Percentiles rank a stretch among this genome's conserved stretches.
Evolutionary conservation across 495 filamentous ascomycete species (phyloP).

Genomic region (Aspergillus sparsus): DNA sequence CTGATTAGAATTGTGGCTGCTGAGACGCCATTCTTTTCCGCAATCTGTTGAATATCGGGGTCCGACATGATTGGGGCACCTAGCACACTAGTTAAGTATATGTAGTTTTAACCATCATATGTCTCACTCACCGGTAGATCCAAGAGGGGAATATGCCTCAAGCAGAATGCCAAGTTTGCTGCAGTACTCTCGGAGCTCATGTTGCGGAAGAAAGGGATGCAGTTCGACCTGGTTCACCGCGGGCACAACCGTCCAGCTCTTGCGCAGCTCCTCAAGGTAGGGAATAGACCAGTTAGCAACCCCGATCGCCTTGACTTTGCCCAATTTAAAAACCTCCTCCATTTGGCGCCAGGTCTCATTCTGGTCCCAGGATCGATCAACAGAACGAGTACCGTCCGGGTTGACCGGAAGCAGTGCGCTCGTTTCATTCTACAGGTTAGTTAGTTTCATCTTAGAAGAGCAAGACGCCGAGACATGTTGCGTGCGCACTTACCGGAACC

Average conservation of each 20-base stretch:
- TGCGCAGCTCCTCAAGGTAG: conserved; percentile 5
- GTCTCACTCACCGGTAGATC: background rate
- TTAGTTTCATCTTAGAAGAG: background rate
- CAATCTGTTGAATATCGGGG: background rate
- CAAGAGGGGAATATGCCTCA: conserved; percentile 8
- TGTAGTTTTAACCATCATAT: background rate
- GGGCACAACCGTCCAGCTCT: conserved; percentile 1
- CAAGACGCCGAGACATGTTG: background rate
- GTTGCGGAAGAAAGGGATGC: conserved; percentile 3
- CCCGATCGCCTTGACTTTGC: conserved; percentile 10
- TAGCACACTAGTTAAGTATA: background rate
- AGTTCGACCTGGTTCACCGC: conserved; percentile 8
- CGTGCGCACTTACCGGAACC: background rate
- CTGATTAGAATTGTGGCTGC: conserved; percentile 5
- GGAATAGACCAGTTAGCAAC: conserved; percentile 13
- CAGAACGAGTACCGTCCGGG: conserved; percentile 7
- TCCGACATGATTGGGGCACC: conserved; percentile 1
- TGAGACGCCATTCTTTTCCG: background rate
- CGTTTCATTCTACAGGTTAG: conserved; percentile 4
- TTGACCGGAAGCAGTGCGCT: conserved; percentile 3
- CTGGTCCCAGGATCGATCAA: conserved; percentile 13
- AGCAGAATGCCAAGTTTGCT: background rate
- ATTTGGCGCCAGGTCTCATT: conserved; percentile 11
- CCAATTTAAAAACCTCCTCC: conserved; percentile 8
- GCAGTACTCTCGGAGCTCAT: conserved; percentile 2